Evolutionary conservation across 2,329 filamentous ascomycete genomes (phyloP).

Genomic region (Metarhizium humberi): DNA sequence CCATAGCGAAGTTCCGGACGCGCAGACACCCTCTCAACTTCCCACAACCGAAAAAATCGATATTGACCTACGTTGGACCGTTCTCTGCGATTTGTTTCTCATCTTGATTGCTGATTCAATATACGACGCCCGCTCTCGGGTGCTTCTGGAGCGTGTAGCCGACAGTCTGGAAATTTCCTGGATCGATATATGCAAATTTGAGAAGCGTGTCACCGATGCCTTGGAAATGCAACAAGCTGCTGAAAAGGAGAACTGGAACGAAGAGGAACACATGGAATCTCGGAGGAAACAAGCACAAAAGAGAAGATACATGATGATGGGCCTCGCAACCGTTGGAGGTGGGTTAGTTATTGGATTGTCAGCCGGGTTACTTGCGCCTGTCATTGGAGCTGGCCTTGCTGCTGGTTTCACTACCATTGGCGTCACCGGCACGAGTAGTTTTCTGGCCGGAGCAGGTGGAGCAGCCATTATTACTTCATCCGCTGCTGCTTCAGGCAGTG

Average conservation of each 20-base stretch:
- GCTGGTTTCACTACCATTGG: conserved; percentile 94
- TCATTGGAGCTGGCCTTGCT: conserved; percentile 88
- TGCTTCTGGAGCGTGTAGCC: conserved; percentile 75
- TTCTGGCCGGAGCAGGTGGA: conserved; percentile 84
- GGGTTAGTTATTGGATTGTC: conserved; percentile 92
- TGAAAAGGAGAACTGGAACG: conserved; percentile 95
- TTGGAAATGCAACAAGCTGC: conserved; percentile 95
- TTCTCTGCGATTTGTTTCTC: conserved; percentile 90
- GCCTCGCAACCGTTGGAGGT: conserved; percentile 88
- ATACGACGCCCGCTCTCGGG: conserved; percentile 83
- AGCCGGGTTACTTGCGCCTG: conserved; percentile 80
- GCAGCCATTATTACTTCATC: conserved; percentile 89
- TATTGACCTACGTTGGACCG: conserved; percentile 93
- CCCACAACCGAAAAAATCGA: conserved; percentile 77
- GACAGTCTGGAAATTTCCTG: conserved; percentile 72
- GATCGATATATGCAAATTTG: conserved; percentile 92
- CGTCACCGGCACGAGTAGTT: conserved; percentile 77
- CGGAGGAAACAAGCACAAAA: conserved; percentile 75
- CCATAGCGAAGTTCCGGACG: conserved; percentile 64
- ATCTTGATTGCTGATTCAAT: conserved; percentile 92
- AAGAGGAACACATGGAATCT: conserved; percentile 84
- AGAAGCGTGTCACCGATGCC: conserved; percentile 93
- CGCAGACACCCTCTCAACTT: conserved; percentile 74
- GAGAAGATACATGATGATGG: conserved; percentile 87
- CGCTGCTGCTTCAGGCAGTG: conserved; percentile 75